phyloP scores from a whole-genome alignment of 371 early-diverging fungal species.

The Mucor ambiguus region DNA sequence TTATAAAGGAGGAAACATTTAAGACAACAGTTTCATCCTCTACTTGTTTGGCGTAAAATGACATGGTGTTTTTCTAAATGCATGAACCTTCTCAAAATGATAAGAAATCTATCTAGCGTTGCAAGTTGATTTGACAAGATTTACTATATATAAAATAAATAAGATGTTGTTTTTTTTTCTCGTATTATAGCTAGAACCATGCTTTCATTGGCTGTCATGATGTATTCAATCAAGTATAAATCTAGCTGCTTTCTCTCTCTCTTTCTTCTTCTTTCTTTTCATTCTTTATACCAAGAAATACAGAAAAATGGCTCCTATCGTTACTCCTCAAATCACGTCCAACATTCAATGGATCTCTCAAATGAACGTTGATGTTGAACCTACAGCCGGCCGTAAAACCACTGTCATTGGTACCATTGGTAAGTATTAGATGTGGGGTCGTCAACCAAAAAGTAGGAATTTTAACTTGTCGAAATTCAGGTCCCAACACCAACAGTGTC shows the following conservation, averaged over 20 bases:
- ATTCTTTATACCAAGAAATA: background rate
- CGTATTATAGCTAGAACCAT: background rate
- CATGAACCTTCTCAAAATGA: background rate
- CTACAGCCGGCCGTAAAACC: slow-evolving; percentile 72
- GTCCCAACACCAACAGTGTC: slow-evolving; percentile 83
- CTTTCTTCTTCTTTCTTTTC: slow-evolving; percentile 4
- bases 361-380: slow-evolving; percentile 67
- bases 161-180: slow-evolving; percentile 1
- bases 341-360: slow-evolving; percentile 80
- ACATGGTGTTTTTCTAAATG: background rate
- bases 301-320: slow-evolving; percentile 11
- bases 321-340: slow-evolving; percentile 42
- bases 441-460: background rate
- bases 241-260: background rate
- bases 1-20: slow-evolving; percentile 1
- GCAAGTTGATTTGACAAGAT: background rate
- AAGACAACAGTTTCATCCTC: background rate
- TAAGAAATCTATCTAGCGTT: background rate
- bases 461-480: slow-evolving; percentile 32
- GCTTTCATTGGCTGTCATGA: background rate
- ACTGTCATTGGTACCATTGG: slow-evolving; percentile 55
- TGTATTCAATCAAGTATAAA: background rate
- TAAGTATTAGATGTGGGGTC: slow-evolving; percentile 6
- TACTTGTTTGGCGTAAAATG: background rate
- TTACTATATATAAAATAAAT: background rate